phyloP scores from a whole-genome alignment of 192 early-diverging fungal genomes.

The Paraglomus occultum region DNA sequence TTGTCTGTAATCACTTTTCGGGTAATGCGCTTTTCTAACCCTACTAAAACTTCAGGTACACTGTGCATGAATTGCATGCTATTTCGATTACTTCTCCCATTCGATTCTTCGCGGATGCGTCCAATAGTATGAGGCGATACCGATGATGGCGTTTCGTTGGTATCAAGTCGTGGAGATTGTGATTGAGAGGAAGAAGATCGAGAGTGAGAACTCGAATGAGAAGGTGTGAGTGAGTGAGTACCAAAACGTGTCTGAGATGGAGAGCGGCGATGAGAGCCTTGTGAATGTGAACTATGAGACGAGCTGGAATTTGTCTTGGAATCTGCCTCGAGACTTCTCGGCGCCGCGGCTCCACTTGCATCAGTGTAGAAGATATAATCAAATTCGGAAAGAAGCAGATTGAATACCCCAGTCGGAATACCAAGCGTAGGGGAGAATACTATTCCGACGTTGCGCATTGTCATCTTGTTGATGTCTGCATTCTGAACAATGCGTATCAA shows the following conservation, averaged over 20 bases:
- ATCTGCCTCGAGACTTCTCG: not conserved
- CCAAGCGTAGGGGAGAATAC: constrained; percentile 94
- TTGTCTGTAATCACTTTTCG: no score
- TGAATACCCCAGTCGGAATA: constrained; percentile 92
- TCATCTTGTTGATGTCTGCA: constrained; percentile 90
- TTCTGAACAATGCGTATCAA: constrained; percentile 86
- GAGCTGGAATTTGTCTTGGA: no score
- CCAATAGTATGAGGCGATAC: not conserved
- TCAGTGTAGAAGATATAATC: constrained; percentile 80
- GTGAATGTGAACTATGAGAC: no score
- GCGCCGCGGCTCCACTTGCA: constrained; percentile 49
- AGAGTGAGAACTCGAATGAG: no score
- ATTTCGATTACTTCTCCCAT: constrained; percentile 45
- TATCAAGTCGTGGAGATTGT: no score
- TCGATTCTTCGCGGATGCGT: constrained; percentile 27
- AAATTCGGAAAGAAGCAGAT: constrained; percentile 88
- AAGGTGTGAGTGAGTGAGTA: no score
- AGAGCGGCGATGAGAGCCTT: no score
- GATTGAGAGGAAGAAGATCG: no score
- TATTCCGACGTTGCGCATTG: constrained; percentile 90
- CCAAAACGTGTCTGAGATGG: no score
- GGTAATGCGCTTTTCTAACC: constrained; percentile 35
- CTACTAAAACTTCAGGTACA: constrained; percentile 42
- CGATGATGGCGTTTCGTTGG: not conserved
- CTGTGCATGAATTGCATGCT: constrained; percentile 46